Evolutionary conservation across 345 rosid genomes (phyloP).

Genomic region (Pugionium dolabratum): DNA sequence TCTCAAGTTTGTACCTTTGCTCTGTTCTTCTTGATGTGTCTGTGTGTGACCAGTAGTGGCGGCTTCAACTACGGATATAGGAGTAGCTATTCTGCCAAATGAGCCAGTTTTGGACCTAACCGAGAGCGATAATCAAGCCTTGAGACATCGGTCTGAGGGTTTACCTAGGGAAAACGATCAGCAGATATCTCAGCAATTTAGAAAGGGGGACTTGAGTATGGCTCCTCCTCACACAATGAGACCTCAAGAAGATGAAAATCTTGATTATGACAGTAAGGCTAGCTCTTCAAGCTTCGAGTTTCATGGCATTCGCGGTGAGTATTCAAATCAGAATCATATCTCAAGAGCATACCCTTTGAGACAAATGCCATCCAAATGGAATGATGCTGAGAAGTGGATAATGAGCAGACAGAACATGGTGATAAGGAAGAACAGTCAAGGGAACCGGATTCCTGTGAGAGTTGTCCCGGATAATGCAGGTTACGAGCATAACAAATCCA

Average conservation of each 20-base stretch:
- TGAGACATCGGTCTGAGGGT: conserved; percentile 24
- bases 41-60: conserved; percentile 35
- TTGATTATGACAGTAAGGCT: conserved; percentile 50
- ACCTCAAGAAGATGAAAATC: conserved; percentile 46
- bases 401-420: conserved; percentile 61
- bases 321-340: conserved; percentile 47
- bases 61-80: conserved; percentile 45
- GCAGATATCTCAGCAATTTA: conserved; percentile 27
- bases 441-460: conserved; percentile 42
- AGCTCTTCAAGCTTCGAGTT: conserved; percentile 61
- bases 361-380: conserved; percentile 87
- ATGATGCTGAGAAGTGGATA: conserved; percentile 96
- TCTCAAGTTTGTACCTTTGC: too few relatives aligned
- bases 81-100: conserved; percentile 29
- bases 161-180: conserved; percentile 41
- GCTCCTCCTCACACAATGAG: conserved; percentile 53
- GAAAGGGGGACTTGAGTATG: conserved; percentile 15
- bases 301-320: conserved; percentile 57
- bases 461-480: conserved; percentile 55
- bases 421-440: conserved; percentile 55
- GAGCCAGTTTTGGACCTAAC: conserved; percentile 16
- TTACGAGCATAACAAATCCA: conserved; percentile 56
- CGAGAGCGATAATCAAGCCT: conserved; percentile 29
- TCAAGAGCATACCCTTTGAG: conserved; percentile 61
- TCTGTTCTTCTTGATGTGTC: too few relatives aligned